Evolutionary conservation across 371 early-diverging fungal genomes (phyloP), one percentile per base, ranked within the genome.

Genomic region (Syncephalastrum sp.): DNA sequence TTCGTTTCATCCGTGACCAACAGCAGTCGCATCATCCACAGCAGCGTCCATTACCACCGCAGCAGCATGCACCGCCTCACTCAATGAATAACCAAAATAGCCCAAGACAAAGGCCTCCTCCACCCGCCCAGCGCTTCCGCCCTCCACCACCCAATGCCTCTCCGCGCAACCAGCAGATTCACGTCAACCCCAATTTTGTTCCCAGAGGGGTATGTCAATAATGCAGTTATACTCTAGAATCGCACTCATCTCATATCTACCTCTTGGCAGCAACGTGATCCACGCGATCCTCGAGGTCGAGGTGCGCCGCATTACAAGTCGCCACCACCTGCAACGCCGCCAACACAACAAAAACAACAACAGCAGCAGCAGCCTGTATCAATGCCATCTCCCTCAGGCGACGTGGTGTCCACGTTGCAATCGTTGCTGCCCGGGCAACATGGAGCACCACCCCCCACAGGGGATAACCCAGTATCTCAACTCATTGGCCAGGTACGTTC

Each of bases 141-240:
- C n/a, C 16, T 13, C 44, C 53, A 41, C 19, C 23, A 15, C 45
- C 41, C 5, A 25, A 42, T 13, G n/a, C 43, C 7, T 53, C 52
- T 4, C 33, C 56, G 43, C 67, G 67, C 24, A 66, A 65, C 27
- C 61, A 72, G 5, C 61, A 61, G n/a, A 83, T 83, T 56, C 85
- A 83, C 61, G 81, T 84, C 13, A 85, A 85, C 58, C 85, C 87
- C 25, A 82, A 82, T 54, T 84, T 81, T 59, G 61, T 82, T 46
- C 74, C 70, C 53, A 65, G 72, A 50, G 25, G 50, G n/a, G 25
- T 27, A 50, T 50, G 25, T 33, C 50, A 16, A 10, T 16, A 16
- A 10, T 16, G 10, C 15, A 2, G 1, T 33, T 33, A 33, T 33
- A 10, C 2, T 12, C 2, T 12, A 33, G 8, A 12, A 12, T 5